Base-by-base conservation (phyloP, 2,329 filamentous ascomycete species). In the Cercospora zeae-maydis region DNA sequence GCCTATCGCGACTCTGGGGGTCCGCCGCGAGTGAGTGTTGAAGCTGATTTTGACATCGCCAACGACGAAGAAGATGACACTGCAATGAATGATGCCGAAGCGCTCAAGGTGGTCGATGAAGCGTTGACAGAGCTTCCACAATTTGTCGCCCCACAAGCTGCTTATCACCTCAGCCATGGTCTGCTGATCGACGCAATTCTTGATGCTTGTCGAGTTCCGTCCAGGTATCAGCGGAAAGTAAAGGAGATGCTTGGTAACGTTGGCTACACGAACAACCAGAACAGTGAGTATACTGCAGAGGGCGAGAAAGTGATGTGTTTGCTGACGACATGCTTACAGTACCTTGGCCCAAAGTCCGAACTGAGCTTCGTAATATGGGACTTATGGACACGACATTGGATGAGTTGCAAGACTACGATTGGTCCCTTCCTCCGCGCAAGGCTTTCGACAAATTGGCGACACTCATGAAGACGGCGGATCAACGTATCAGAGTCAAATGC, bases 41-140 rank as follows among this genome's bases (percentile, higher is more conserved):
- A 98, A 74, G 93, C 96, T 2, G 93, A 98, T 75, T 99, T 98
- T 75, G 95, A 99, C 76, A 92, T 99, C 63, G 84, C 96, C n/a
- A 93, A 92, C 0, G 84, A 86, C 49, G 64, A 64, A 11, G 88
- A 93, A 69, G 88, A 89, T 0, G 92, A 98, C 71, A 80, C 96
- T 51, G 89, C 92, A 1, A 77, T 97, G 61, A 96, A 96, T 72
- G 95, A 99, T 76, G 93, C 93, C 0, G 93, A 98, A 76, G 88
- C 92, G 0, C 85, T 99, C 69, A 98, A 97, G 71, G 93, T 98
- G 2, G 80, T 98, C 21, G 95, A 99, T 73, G 95, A 99, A 74
- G 89, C 90, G 72, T n/a, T 96, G 14, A 83, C 87, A 54, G 84
- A 88, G 4, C 93, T 98, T 66, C 93, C 93, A 0, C 86, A 88